A percentile compares a stretch with the other conserved stretches of the same genome.
Conservation (phyloP, 2,329 filamentous ascomycete genomes). For the Penicillium sp. region DNA sequence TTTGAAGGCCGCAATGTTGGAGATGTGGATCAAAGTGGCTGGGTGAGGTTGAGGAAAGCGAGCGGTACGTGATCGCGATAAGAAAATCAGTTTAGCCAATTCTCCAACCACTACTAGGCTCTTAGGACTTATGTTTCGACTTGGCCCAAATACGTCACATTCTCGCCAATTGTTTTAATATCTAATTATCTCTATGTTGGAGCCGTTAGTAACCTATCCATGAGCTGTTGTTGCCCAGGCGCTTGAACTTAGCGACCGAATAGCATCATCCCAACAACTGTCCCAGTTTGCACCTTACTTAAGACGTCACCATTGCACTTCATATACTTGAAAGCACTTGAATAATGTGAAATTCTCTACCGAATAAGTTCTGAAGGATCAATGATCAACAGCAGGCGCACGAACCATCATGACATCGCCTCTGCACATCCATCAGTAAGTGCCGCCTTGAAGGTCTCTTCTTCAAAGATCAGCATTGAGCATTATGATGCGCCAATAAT, state of each 20-base stretch:
- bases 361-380: neutral
- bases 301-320: neutral
- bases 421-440: neutral
- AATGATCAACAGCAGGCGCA: neutral
- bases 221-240: neutral
- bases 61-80: slow-evolving; percentile 17
- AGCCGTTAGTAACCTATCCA: neutral
- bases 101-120: neutral
- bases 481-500: neutral
- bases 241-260: neutral
- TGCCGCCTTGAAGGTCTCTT: neutral
- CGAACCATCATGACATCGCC: slow-evolving; percentile 1
- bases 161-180: too few relatives aligned
- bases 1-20: neutral
- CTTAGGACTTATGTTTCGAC: neutral
- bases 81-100: slow-evolving; percentile 6
- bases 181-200: neutral
- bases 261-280: neutral
- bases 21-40: neutral
- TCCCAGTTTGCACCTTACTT: neutral
- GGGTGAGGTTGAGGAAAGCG: neutral
- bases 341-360: too few relatives aligned
- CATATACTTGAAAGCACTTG: neutral
- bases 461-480: neutral
- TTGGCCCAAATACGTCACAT: neutral